Percentiles rank a stretch among this genome's conserved stretches.
Evolutionary conservation across 2,329 filamentous ascomycete genomes (phyloP).

Genomic region (Alternaria triticina): DNA sequence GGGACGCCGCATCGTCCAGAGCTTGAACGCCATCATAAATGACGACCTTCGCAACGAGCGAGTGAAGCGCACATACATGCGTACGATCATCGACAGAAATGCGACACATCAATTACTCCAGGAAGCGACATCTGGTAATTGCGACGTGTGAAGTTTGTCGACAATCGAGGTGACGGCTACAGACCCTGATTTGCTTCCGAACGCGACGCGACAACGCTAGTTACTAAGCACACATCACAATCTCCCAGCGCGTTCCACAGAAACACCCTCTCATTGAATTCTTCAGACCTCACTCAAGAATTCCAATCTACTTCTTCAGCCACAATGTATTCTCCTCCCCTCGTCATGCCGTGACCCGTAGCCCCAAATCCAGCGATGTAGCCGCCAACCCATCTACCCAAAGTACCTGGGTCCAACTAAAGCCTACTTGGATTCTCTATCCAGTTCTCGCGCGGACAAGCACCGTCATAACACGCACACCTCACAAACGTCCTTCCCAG

Average conservation of each 20-base stretch:
- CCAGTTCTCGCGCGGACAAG: not conserved
- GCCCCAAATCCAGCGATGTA: not conserved
- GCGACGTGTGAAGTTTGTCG: not conserved
- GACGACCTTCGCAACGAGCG: too few relatives aligned
- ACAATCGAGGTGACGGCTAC: not conserved
- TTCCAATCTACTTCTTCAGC: fast-evolving
- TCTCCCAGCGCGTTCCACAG: not conserved
- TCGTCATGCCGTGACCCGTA: not conserved
- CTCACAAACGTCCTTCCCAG: not conserved
- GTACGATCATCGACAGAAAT: not conserved
- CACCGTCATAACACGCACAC: not conserved
- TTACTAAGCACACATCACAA: not conserved
- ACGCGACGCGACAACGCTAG: not conserved
- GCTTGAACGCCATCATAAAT: not conserved
- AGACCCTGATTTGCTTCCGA: not conserved
- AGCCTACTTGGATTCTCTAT: too few relatives aligned
- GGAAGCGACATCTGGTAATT: not conserved
- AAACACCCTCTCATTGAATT: not conserved
- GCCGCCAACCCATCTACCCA: too few relatives aligned
- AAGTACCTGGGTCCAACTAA: too few relatives aligned
- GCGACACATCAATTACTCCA: not conserved
- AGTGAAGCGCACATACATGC: too few relatives aligned
- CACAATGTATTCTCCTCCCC: fast-evolving
- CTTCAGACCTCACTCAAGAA: not conserved
- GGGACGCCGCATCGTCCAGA: not conserved